phyloP scores from a whole-genome alignment of 225 moss, liverwort and hornwort species.

The Marchantia paleacea region DNA sequence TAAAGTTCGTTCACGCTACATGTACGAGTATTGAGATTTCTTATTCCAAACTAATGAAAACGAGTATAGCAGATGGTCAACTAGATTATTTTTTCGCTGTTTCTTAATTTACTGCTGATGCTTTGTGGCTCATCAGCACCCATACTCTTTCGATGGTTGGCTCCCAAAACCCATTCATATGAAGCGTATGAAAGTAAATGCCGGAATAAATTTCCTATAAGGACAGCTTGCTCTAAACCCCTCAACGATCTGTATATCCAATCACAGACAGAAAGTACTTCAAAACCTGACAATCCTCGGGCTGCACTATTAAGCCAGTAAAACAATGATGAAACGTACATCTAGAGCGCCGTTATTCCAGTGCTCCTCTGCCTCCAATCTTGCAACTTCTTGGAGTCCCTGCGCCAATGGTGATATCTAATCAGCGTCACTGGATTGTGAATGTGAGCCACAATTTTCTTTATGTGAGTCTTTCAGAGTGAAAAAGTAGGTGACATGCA shows the following conservation, averaged over 20 bases:
- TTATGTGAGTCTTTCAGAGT: not conserved
- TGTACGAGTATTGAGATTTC: too few species aligned
- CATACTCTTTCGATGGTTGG: too few species aligned
- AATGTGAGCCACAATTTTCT: not conserved
- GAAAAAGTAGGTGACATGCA: not conserved
- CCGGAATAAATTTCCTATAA: not conserved
- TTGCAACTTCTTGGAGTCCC: conserved; percentile 76
- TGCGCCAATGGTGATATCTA: conserved; percentile 20
- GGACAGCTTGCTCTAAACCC: not conserved
- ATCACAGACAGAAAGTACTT: not conserved
- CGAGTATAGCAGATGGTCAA: too few species aligned
- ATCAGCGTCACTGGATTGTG: not conserved
- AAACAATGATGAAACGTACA: conserved; percentile 35
- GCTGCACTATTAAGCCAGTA: not conserved
- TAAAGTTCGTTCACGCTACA: too few species aligned
- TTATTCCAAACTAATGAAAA: too few species aligned
- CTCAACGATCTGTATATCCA: not conserved
- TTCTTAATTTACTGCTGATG: too few species aligned
- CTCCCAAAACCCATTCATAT: too few species aligned
- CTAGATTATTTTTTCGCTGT: too few species aligned
- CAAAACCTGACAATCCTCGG: not conserved
- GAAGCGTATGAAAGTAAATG: too few species aligned
- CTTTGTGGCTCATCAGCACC: too few species aligned
- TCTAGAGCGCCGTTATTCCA: conserved; percentile 91
- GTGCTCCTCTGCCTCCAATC: conserved; percentile 83